Evolutionary conservation across 352 stramenopile species (phyloP), one percentile per base, ranked within the genome.

Genomic region (Phytophthora agathidicida): DNA sequence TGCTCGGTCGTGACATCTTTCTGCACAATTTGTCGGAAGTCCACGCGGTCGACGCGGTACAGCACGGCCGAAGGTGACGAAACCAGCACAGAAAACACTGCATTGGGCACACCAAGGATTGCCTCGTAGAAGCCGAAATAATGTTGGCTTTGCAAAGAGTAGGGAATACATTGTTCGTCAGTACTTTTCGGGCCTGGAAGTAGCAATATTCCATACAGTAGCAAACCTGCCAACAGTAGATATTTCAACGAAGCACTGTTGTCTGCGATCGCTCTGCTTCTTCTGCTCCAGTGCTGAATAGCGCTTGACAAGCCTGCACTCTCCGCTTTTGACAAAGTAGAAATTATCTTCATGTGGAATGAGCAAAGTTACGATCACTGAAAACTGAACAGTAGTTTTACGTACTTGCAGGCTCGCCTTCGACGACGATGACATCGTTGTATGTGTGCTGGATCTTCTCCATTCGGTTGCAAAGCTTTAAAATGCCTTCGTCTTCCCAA

Each of bases 61-160:
- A 91, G 49, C 5, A 83, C 69, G 9, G 73, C 75, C 14, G 61
- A 79, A 1, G 82, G 80, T 0, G 82, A 91, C 11, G 75, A 74
- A n/a, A 88, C 68, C 16, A 91, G 64, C 8, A 83, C 71, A 0
- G 82, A 90, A 45, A 81, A 89, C 1, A 65, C 61, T 7, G 77
- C 75, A 38, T 81, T 73, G 3, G 23, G 22, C 19, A 68, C 47
- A 7, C 80, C 72, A 0, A 55, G 53, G 16, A 86, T 44, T 19
- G 82, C 51, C 48, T 91, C 82, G 49, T 79, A 88, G 17, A 76
- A 69, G 13, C 82, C 82, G 48, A 91, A 77, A 64, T 83, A 89
- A 27, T 89, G 73, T 22, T 74, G 79, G 30, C 71, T 87, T 43
- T 31, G 39, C 13, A 14, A 38, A 42, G n/a, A 7, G 23, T 17